A percentile compares a stretch with the other conserved stretches of the same genome.
These are phyloP conservation scores for Solanum verrucosum DNA, from an alignment of 257 asterid genomes.

Conservation along the genomic window DNA sequence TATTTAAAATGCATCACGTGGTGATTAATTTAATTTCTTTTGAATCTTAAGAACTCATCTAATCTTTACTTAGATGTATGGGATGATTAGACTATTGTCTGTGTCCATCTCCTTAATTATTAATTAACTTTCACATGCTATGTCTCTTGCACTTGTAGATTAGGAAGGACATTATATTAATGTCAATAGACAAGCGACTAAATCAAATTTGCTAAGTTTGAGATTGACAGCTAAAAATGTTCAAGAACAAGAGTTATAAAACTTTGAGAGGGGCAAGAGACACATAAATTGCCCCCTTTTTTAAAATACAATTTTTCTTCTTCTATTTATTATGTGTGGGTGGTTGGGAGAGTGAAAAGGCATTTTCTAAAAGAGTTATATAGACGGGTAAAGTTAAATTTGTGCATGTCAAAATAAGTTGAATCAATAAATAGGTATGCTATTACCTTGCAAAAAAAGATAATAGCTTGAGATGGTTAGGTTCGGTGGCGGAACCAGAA, in stretches of 20 bases:
- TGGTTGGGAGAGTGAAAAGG: not conserved
- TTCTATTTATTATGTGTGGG: not conserved
- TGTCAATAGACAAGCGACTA: not conserved
- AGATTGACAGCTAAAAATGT: not conserved
- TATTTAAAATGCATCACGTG: not conserved
- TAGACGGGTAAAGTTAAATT: not conserved
- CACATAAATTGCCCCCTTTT: not conserved
- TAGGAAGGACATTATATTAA: not conserved
- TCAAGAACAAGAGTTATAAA: not conserved
- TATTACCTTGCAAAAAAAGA: not conserved
- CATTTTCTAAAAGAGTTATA: not conserved
- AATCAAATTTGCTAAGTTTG: not conserved
- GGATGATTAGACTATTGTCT: not conserved
- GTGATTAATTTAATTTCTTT: not conserved
- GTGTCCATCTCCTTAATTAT: not conserved
- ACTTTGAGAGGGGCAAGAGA: not conserved
- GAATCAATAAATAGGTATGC: not conserved
- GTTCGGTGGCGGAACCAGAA: too few relatives aligned
- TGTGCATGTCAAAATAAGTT: not conserved
- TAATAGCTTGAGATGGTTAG: not conserved
- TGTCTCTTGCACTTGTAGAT: not conserved
- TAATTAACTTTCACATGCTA: not conserved
- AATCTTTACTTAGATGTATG: not conserved
- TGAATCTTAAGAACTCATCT: not conserved
- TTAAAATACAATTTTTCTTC: not conserved